A percentile compares a stretch with the other conserved stretches of the same genome.
Conservation (phyloP, 805 yeast genomes). For the Groenewaldozyma tartarivorans region DNA sequence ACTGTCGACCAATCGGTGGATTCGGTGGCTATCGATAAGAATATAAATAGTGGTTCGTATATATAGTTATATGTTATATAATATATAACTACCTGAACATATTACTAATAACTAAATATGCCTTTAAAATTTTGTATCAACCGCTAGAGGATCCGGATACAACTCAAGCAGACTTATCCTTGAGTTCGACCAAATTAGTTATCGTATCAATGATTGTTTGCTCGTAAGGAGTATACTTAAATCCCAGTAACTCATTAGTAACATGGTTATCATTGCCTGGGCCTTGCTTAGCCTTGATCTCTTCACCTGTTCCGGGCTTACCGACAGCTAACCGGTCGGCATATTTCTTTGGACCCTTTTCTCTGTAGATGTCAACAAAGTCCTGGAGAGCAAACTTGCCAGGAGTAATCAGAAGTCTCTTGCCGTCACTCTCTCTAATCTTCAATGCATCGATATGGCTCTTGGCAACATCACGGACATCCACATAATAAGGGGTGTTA, state of each 20-base stretch:
- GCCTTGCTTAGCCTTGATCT: neutral
- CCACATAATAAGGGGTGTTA: constrained; percentile 32
- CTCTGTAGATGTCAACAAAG: constrained; percentile 12
- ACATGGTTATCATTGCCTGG: constrained; percentile 6
- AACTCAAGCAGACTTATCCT: too few relatives aligned
- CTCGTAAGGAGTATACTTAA: constrained; percentile 8
- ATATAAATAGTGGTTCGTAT: too few relatives aligned
- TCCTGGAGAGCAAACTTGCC: constrained; percentile 9
- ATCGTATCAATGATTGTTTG: constrained; percentile 9
- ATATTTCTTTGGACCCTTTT: constrained; percentile 2
- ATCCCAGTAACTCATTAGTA: constrained; percentile 8
- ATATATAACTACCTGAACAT: too few relatives aligned
- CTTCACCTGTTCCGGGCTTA: too few relatives aligned
- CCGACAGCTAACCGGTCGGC: too few relatives aligned
- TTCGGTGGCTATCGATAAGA: too few relatives aligned
- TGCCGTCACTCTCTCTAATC: constrained; percentile 17
- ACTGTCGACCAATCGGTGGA: too few relatives aligned
- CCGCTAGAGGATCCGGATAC: too few relatives aligned
- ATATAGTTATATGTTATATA: too few relatives aligned
- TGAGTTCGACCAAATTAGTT: constrained; percentile 6
- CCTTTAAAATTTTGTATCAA: too few relatives aligned
- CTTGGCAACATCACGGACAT: constrained; percentile 55
- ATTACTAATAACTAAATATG: too few relatives aligned
- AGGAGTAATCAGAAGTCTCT: constrained; percentile 7
- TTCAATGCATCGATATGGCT: constrained; percentile 47